phyloP scores from a whole-genome alignment of 1,284 basidiomycete species.

The Coriolopsis trogii region DNA sequence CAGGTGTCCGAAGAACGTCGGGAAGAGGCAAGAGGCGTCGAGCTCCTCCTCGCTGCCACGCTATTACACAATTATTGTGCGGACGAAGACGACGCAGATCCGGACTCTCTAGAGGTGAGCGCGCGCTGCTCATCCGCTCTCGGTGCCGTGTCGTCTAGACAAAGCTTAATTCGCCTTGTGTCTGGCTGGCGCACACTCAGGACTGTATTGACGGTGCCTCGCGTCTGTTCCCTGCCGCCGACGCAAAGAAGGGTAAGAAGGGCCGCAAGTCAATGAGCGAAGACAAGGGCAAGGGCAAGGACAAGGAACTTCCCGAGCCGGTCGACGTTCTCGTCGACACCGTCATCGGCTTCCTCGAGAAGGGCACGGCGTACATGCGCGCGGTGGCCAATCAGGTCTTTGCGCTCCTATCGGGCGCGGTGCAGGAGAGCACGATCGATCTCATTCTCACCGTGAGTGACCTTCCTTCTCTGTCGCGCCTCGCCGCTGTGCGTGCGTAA shows the following conservation, averaged over 20 bases:
- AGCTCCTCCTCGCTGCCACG: slow-evolving; percentile 72
- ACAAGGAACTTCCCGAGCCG: slow-evolving; percentile 52
- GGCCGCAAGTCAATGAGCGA: slow-evolving; percentile 41
- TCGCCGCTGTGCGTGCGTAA: not conserved
- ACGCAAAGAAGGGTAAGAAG: slow-evolving; percentile 48
- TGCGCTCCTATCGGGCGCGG: slow-evolving; percentile 69
- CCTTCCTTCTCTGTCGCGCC: not conserved
- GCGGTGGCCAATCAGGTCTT: slow-evolving; percentile 85
- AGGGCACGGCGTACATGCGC: slow-evolving; percentile 82
- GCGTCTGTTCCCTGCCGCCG: slow-evolving; percentile 51
- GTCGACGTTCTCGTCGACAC: slow-evolving; percentile 88
- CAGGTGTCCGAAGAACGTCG: slow-evolving; percentile 51
- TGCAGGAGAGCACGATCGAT: slow-evolving; percentile 79
- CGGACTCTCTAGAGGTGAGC: slow-evolving; percentile 65
- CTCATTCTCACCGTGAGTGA: slow-evolving; percentile 79
- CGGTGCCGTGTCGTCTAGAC: slow-evolving; percentile 7
- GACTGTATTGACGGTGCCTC: slow-evolving; percentile 50
- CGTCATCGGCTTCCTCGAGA: slow-evolving; percentile 88
- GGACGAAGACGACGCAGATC: slow-evolving; percentile 49
- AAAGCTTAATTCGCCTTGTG: slow-evolving; percentile 7
- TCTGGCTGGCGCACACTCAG: slow-evolving; percentile 22
- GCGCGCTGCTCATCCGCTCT: not conserved
- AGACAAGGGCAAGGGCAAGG: slow-evolving; percentile 31
- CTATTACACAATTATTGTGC: slow-evolving; percentile 72
- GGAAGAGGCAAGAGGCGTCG: slow-evolving; percentile 65